Evolutionary conservation across 73 alveolate genomes (phyloP), one percentile per base, ranked within the genome.

Genomic region (Paramecium pentaurelia): DNA sequence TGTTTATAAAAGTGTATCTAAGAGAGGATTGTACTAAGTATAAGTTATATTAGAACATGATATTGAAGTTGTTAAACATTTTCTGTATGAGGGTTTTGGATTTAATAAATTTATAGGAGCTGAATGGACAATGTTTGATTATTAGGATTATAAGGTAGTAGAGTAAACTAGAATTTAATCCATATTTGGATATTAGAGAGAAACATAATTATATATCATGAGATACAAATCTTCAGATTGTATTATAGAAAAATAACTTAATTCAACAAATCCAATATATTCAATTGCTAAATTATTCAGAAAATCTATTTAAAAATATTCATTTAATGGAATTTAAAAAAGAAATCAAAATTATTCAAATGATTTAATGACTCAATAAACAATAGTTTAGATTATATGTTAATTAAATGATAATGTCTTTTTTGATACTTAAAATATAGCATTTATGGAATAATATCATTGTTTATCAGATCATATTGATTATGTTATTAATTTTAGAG

Each of bases 1-100:
- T 73, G 60, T 73, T 16, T 73, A 73, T 18, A 73, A 73, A 73
- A 73, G 87, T 73, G 10, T 73, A 30, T 73, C 87, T 2, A 73
- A 73, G 11, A 40, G 37, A n/a, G 37, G 47, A 12, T 38, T 73
- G 0, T 73, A 73, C 32, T 36, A 73, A n/a, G 60, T 36, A 12
- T 14, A 73, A 37, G 10, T 73, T 14, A 38, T 30, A 12, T 20
- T 73, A 36, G 60, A 73, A 30, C 58, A 40, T 73, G 37, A 36
- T 12, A 30, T 73, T 14, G 87, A 73, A 10, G 27, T 22, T 12
- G 60, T 73, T 20, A 14, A 14, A 10, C 18, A 73, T 37, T 73
- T 34, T 44, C 38, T 73, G 3, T 73, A 73, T 73, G 40, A 36
- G 37, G 87, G 60, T 14, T 37, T 37, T 37, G 60, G 60, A n/a